Evolutionary conservation across 2,329 filamentous ascomycete species (phyloP), one percentile per base, ranked within the genome.

Genomic region (Aspergillus awamori): DNA sequence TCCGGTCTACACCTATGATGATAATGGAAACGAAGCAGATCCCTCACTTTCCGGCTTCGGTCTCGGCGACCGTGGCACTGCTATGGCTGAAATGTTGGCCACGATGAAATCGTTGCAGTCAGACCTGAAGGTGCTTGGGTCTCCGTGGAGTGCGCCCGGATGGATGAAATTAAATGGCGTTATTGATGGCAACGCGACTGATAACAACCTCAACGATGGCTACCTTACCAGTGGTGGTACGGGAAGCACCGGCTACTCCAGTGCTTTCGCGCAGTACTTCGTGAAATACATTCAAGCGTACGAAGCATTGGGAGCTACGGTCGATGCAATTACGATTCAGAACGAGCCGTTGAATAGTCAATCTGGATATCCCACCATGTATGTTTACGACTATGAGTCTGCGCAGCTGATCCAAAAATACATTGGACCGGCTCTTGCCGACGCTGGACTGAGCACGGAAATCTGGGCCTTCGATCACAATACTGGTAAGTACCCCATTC

Each of bases 151-250:
- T 13, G 70, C 71, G 13, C 76, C 77, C 0, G 76, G 74, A 2
- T 79, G 77, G 76, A 78, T 77, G 73, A 79, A 79, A 62, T 58
- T 75, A 24, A 77, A 78, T 43, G 71, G 68, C 4, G 69, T 72
- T n/a, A 69, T 76, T 55, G 58, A 69, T 47, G 69, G 69, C 1
- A 59, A 51, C 8, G 66, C 68, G 1, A 62, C 57, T 2, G 70
- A 76, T 56, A 79, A 79, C 41, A 74, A 74, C 15, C 65, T 79
- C 10, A 66, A 72, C 33, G 70, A 72, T 59, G 70, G 70, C 0
- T 72, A 70, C 33, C 43, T 68, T 33, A 65, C 62, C 38, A 68
- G 66, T 13, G 62, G 63, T 2, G 71, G 69, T 1, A 66, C 65
- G 7, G 71, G 70, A 8, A 75, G 72, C 57, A 67, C 67, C 2